Evolutionary conservation across 345 rosid genomes (phyloP), one percentile per base, ranked within the genome.

Genomic region (Aquilaria malaccensis): DNA sequence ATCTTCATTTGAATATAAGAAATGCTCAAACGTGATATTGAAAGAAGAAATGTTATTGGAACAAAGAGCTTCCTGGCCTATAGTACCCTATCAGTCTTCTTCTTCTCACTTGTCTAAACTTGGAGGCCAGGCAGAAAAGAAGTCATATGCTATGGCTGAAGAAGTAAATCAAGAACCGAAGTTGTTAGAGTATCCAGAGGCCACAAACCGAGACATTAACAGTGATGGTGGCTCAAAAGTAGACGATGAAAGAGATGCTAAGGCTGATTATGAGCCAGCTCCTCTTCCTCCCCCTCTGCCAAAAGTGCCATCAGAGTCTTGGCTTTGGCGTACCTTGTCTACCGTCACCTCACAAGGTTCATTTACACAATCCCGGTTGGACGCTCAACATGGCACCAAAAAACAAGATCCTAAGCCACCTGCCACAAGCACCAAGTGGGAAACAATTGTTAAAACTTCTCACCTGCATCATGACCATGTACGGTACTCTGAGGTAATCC

Each of bases 381-480:
- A 73, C 29, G 52, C 58, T 45, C 79, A 77, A 49, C 73, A 75
- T 52, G 69, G 47, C 57, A 66, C 72, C 15, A 82, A 76, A 64
- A 77, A 74, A 80, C 73, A 70, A 58, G 78, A 72, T 61, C 55
- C 70, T 32, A 67, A 70, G 67, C 61, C 69, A 47, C 52, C 70
- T 45, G 67, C 77, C 33, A 68, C 69, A 3, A 66, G 56, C 60
- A 59, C 91, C 74, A 94, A 82, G 77, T 94, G 99, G 99, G 99
- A 94, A 79, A 90, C 85, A 43, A 90, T 94, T 72, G 97, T 94
- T 10, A 90, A 94, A 79, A 84, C 95, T 55, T 94, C 97, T 0
- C 50, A 82, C 47, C 67, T 71, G 73, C 97, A 79, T 71, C 86
- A 85, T 53, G 95, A 90, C 76, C 95, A 86, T 62, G 76, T 72